Conservation (phyloP, 306 rosid species). For the Gastrolobium bilobum region DNA sequence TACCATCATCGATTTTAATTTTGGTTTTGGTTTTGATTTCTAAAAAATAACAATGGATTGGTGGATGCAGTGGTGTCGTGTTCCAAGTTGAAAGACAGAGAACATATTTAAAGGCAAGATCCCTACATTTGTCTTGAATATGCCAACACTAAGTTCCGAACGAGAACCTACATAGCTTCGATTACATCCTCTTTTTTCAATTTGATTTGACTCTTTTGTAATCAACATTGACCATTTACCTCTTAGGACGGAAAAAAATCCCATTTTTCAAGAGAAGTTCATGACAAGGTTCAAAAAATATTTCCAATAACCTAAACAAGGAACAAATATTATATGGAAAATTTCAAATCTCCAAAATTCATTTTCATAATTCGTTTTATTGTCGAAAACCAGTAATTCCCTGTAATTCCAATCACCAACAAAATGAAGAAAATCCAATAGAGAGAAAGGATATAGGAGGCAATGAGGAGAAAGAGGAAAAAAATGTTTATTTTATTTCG, state of each 20-base stretch:
- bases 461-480: no score
- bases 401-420: no score
- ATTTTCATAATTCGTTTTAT: no score
- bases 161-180: slow-evolving; percentile 78
- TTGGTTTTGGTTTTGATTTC: background rate
- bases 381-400: no score
- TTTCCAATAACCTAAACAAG: no score
- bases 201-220: no score
- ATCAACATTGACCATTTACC: background rate
- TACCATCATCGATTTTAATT: no score
- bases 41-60: background rate
- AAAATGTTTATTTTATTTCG: no score
- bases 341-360: no score
- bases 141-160: slow-evolving; percentile 69
- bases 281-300: background rate
- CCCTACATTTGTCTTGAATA: slow-evolving; percentile 87
- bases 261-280: slow-evolving; percentile 85
- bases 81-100: slow-evolving; percentile 80
- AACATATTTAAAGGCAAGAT: slow-evolving; percentile 91
- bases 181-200: background rate
- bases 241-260: slow-evolving; percentile 70
- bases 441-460: no score
- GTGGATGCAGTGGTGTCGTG: slow-evolving; percentile 69
- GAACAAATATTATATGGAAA: no score
- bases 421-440: no score